Evolutionary conservation across 2,329 filamentous ascomycete genomes (phyloP).

Genomic region (Sporothrix inflata): DNA sequence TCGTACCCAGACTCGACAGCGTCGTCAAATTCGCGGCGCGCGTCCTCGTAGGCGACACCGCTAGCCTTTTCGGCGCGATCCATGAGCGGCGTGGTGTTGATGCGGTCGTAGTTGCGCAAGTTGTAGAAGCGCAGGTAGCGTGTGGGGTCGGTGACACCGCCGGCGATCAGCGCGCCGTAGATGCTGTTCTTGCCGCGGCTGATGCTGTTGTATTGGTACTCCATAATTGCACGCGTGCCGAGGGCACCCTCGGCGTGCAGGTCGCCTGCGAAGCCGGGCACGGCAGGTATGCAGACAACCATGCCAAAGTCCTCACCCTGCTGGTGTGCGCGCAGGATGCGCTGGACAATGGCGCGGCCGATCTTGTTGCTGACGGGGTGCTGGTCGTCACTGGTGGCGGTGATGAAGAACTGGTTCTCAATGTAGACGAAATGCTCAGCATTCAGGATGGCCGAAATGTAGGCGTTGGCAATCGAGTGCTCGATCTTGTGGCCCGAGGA

Average conservation of each 20-base stretch:
- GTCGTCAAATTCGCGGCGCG: conserved; percentile 65
- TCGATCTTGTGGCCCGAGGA: conserved; percentile 56
- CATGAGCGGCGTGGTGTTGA: conserved; percentile 71
- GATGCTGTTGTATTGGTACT: conserved; percentile 82
- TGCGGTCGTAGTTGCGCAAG: conserved; percentile 79
- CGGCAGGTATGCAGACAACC: conserved; percentile 76
- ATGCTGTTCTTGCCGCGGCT: conserved; percentile 77
- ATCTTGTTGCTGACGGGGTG: conserved; percentile 77
- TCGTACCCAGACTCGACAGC: conserved; percentile 54
- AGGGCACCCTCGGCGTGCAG: conserved; percentile 72
- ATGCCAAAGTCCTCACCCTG: conserved; percentile 71
- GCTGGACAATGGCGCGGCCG: conserved; percentile 76
- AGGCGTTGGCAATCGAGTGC: conserved; percentile 87
- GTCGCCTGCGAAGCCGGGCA: conserved; percentile 83
- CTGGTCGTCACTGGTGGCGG: conserved; percentile 71
- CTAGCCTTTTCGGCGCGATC: conserved; percentile 61
- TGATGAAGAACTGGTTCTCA: conserved; percentile 89
- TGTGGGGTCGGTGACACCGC: conserved; percentile 68
- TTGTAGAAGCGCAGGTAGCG: conserved; percentile 85
- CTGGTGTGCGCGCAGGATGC: conserved; percentile 71
- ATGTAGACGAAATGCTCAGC: conserved; percentile 78
- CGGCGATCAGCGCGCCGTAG: conserved; percentile 67
- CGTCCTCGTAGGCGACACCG: conserved; percentile 70
- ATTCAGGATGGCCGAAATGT: conserved; percentile 70
- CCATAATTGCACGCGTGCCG: conserved; percentile 83